Percentiles rank a stretch among this genome's conserved stretches.
These are phyloP conservation scores for Kuraishia piskuri DNA, from an alignment of 805 yeast species.

Conservation along the genomic window DNA sequence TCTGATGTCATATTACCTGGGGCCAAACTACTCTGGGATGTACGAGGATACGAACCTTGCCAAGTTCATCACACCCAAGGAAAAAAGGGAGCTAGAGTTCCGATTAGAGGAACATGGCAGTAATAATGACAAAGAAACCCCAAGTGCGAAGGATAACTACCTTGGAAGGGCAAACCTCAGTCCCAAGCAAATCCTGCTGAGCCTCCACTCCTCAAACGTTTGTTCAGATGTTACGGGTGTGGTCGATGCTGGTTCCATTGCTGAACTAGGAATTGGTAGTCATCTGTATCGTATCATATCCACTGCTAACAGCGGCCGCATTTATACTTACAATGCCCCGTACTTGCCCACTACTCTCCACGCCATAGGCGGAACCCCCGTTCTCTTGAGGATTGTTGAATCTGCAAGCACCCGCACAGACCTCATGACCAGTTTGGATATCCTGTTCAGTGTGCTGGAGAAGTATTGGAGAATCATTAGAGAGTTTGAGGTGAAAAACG, in stretches of 20 bases:
- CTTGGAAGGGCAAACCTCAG: not conserved
- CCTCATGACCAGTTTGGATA: conserved; percentile 25
- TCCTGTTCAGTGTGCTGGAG: conserved; percentile 35
- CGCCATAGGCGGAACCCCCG: conserved; percentile 43
- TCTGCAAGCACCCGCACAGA: conserved; percentile 24
- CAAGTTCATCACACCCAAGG: conserved; percentile 28
- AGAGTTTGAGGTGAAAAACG: conserved; percentile 53
- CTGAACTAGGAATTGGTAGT: not conserved
- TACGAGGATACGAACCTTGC: conserved; percentile 29
- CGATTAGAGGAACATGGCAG: conserved; percentile 1
- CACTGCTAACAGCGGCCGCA: not conserved
- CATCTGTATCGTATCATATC: not conserved
- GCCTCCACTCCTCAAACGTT: not conserved
- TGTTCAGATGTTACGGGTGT: not conserved
- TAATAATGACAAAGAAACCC: not conserved
- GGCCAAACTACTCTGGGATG: conserved; percentile 40
- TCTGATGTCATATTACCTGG: conserved; percentile 34
- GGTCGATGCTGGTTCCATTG: not conserved
- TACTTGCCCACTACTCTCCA: conserved; percentile 16
- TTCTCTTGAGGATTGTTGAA: conserved; percentile 39
- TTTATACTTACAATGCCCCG: conserved; percentile 1
- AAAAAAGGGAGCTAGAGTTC: conserved; percentile 1
- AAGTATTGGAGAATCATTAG: conserved; percentile 40
- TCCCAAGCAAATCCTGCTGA: not conserved
- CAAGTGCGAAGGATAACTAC: not conserved